Percentiles rank a stretch among this genome's conserved stretches.
Conservation (phyloP, 116 monocot species). For the Trichopus zeylanicus region DNA sequence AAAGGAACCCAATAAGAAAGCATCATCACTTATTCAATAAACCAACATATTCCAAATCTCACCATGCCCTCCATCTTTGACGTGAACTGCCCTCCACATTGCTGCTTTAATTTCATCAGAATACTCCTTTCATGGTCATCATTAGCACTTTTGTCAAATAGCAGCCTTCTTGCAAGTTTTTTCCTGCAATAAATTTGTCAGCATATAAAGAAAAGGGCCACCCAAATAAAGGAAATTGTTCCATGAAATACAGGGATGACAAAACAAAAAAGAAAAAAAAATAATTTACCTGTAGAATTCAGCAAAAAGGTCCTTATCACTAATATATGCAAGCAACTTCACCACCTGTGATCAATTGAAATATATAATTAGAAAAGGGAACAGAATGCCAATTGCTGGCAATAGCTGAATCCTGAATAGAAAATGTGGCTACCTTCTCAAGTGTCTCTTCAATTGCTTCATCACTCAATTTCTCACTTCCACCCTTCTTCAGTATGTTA, state of each 20-base stretch:
- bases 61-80: slow-evolving; percentile 66
- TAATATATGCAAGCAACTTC: slow-evolving; percentile 87
- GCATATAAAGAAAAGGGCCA: no score
- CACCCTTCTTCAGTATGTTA: slow-evolving; percentile 33
- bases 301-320: slow-evolving; percentile 93
- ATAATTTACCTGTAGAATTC: slow-evolving; percentile 76
- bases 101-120: slow-evolving; percentile 42
- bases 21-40: no score
- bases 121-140: slow-evolving; percentile 48
- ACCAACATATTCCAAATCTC: slow-evolving; percentile 6
- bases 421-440: slow-evolving; percentile 18
- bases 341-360: slow-evolving; percentile 49
- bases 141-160: slow-evolving; percentile 40
- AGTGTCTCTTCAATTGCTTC: slow-evolving; percentile 45
- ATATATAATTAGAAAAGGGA: background rate
- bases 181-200: slow-evolving; percentile 17
- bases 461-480: slow-evolving; percentile 42
- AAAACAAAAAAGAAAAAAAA: background rate
- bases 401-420: background rate
- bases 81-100: slow-evolving; percentile 46
- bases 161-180: slow-evolving; percentile 40
- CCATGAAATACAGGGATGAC: background rate
- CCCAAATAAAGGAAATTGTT: background rate
- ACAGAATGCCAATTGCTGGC: background rate
- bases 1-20: no score